Evolutionary conservation across 495 filamentous ascomycete genomes (phyloP).

Genomic region (Geopyxis carbonaria): DNA sequence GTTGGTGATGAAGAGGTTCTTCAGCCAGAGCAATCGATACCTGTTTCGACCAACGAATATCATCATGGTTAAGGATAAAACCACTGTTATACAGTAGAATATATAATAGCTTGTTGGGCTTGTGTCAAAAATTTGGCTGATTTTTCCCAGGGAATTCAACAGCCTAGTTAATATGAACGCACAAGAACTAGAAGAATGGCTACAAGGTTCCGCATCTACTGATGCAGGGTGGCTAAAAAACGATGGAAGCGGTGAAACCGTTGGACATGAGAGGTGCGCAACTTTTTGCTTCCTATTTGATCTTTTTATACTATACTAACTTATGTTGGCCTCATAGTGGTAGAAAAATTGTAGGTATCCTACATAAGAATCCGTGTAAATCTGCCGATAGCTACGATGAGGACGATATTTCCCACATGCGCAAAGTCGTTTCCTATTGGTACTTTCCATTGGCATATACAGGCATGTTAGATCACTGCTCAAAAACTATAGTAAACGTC

Average conservation of each 20-base stretch:
- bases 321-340: constrained; percentile 10
- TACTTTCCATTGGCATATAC: not conserved
- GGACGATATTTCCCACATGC: constrained; percentile 46
- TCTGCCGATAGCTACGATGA: constrained; percentile 36
- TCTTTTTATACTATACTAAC: not conserved
- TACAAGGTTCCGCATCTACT: constrained; percentile 37
- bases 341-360: constrained; percentile 39
- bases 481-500: constrained; percentile 39
- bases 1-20: no score
- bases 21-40: no score
- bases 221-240: constrained; percentile 40
- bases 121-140: no score
- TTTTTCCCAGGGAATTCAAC: no score
- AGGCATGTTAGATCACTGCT: not conserved
- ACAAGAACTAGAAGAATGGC: constrained; percentile 43
- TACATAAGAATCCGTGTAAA: constrained; percentile 43
- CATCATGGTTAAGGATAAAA: no score
- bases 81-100: no score
- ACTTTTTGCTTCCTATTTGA: constrained; percentile 2
- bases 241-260: constrained; percentile 42
- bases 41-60: no score
- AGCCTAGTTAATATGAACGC: constrained; percentile 51
- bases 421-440: constrained; percentile 37
- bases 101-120: no score
- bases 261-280: constrained; percentile 44